Evolutionary conservation across 1,139 yeast species (phyloP).

Genomic region (Schwanniomyces etchellsii): DNA sequence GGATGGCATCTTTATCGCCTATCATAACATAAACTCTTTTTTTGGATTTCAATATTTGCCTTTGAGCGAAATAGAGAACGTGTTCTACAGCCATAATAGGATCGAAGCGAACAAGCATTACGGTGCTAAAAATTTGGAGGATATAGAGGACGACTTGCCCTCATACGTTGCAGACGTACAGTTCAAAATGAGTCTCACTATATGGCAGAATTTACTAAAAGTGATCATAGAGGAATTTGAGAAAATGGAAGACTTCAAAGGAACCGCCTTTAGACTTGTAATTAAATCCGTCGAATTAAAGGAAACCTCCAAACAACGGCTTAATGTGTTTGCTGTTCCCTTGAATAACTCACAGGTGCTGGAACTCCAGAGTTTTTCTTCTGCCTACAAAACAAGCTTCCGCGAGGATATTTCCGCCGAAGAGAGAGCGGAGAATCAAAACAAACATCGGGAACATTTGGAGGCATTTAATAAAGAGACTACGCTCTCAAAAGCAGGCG

Average conservation of each 20-base stretch:
- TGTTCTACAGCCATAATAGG: conserved; percentile 20
- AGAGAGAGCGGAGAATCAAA: conserved; percentile 14
- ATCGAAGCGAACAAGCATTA: conserved; percentile 21
- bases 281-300: conserved; percentile 12
- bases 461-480: conserved; percentile 12
- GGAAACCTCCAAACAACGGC: conserved; percentile 7
- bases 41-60: conserved; percentile 92
- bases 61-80: conserved; percentile 58
- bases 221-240: conserved; percentile 23
- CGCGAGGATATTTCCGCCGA: conserved; percentile 14
- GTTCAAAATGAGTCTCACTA: conserved; percentile 55
- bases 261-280: conserved; percentile 26
- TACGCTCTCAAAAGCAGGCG: conserved; percentile 4
- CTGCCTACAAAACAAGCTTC: conserved; percentile 20
- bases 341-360: conserved; percentile 19
- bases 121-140: conserved; percentile 28
- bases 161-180: conserved; percentile 64
- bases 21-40: conserved; percentile 73
- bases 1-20: conserved; percentile 95
- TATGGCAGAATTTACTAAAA: conserved; percentile 52
- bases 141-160: conserved; percentile 29
- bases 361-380: conserved; percentile 20
- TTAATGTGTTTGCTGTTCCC: conserved; percentile 27
- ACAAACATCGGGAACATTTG: conserved; percentile 15
- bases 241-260: conserved; percentile 8